Evolutionary conservation across 2,329 filamentous ascomycete species (phyloP), one percentile per base, ranked within the genome.

Genomic region (Diaporthe capsici): DNA sequence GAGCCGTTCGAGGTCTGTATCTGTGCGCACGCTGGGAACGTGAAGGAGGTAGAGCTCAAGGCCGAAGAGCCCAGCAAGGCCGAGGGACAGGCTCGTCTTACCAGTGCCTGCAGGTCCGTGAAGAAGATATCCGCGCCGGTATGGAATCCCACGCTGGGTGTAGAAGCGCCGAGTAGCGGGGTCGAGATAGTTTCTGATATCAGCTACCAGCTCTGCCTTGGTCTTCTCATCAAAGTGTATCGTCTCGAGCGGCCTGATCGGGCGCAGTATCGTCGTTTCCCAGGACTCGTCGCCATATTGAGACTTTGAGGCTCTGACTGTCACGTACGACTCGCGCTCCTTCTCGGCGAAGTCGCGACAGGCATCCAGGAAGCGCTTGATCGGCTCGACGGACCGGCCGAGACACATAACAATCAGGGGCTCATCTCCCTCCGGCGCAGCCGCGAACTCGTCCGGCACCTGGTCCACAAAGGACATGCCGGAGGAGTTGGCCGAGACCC

Each of bases 21-120:
- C 84, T 34, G 78, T 77, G 1, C 71, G 55, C 7, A 84, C 76
- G 31, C 78, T 81, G 78, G 92, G 93, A 25, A 95, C 87, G 79
- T 94, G 94, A 25, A 95, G 82, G 79, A 95, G 91, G 60, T 93
- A 93, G 79, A 95, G 93, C 80, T 94, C 93, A 79, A 94, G 94
- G 78, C 94, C 91, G 71, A 95, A 86, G 68, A 91, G 86, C 4
- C 93, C 92, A 1, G 94, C 94, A 10, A 95, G 84, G 1, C 93
- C 93, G 79, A 94, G 91, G 49, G 94, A 94, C 78, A 95, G 94
- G 0, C 92, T 94, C 73, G 92, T 94, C 83, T 95, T 95, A 53
- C 94, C 93, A 0, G 92, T 94, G 0, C 93, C 93, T 0, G 93
- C 93, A 2, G 93, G 93, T 0, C 93, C 93, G 79, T 95, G 90